These are phyloP conservation scores for Podaxis sp. DNA, from an alignment of 768 basidiomycete species.

Conservation along the genomic window DNA sequence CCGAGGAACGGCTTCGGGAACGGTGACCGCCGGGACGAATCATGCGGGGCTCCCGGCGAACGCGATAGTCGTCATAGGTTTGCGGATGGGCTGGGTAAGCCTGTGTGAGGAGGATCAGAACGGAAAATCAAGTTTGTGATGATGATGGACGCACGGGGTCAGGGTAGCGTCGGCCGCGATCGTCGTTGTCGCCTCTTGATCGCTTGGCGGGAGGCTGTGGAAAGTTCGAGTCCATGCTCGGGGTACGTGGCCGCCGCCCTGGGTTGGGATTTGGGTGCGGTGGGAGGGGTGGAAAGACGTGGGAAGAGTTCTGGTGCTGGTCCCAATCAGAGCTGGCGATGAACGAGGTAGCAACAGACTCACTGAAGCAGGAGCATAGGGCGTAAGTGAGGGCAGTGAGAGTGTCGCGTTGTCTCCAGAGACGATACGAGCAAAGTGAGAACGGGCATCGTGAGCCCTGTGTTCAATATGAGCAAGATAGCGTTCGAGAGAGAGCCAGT, in stretches of 20 bases:
- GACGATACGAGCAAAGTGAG: slow-evolving; percentile 43
- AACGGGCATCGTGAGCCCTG: slow-evolving; percentile 48
- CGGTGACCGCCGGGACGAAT: slow-evolving; percentile 24
- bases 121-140: background rate
- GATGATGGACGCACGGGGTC: slow-evolving; percentile 26
- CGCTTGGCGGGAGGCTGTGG: slow-evolving; percentile 28
- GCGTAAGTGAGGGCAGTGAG: slow-evolving; percentile 36
- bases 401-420: slow-evolving; percentile 36
- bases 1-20: slow-evolving; percentile 33
- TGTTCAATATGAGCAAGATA: slow-evolving; percentile 45
- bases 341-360: background rate
- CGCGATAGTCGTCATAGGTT: slow-evolving; percentile 8
- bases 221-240: slow-evolving; percentile 36
- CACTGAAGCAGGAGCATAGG: slow-evolving; percentile 15
- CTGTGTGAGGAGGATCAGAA: slow-evolving; percentile 5
- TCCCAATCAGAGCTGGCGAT: slow-evolving; percentile 1
- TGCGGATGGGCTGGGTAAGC: slow-evolving; percentile 12
- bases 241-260: slow-evolving; percentile 30
- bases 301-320: slow-evolving; percentile 18
- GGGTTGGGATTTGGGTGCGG: slow-evolving; percentile 36
- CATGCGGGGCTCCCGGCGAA: slow-evolving; percentile 14
- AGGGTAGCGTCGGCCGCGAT: slow-evolving; percentile 25
- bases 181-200: slow-evolving; percentile 19
- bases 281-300: slow-evolving; percentile 36
- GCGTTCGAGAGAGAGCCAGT: slow-evolving; percentile 50